Conservation (phyloP, 1,284 basidiomycete species). For the Taiwanofungus camphoratus region DNA sequence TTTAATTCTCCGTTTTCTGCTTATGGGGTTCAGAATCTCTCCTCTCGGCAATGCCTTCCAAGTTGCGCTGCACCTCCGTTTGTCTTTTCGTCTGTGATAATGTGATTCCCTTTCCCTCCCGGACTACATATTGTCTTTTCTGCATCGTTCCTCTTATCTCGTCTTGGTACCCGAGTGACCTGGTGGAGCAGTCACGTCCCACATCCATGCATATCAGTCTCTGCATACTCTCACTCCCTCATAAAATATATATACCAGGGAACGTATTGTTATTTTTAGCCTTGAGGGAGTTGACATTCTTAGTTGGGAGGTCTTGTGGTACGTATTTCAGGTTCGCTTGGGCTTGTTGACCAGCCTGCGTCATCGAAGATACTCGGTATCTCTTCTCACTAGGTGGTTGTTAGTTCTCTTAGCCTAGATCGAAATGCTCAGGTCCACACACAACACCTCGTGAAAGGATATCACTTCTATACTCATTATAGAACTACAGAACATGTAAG, state of each 20-base stretch:
- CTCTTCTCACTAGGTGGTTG: too few species aligned
- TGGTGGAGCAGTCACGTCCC: conserved; percentile 1
- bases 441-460: too few species aligned
- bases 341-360: too few species aligned
- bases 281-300: too few species aligned
- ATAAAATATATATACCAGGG: conserved; percentile 7
- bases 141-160: conserved; percentile 1
- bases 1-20: not conserved
- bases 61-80: not conserved
- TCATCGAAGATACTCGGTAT: too few species aligned
- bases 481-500: too few species aligned
- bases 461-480: too few species aligned
- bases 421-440: too few species aligned
- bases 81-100: not conserved
- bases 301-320: too few species aligned
- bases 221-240: conserved; percentile 5
- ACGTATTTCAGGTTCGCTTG: too few species aligned
- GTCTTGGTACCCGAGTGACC: conserved; percentile 7
- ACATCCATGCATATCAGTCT: conserved; percentile 10
- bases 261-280: not conserved
- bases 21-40: too few species aligned
- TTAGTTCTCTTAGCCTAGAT: too few species aligned
- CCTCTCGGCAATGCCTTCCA: not conserved
- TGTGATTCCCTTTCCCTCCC: not conserved
- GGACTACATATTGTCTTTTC: not conserved